Evolutionary conservation across 129 eudicot species (phyloP).

Genomic region (Glebionis coronaria): DNA sequence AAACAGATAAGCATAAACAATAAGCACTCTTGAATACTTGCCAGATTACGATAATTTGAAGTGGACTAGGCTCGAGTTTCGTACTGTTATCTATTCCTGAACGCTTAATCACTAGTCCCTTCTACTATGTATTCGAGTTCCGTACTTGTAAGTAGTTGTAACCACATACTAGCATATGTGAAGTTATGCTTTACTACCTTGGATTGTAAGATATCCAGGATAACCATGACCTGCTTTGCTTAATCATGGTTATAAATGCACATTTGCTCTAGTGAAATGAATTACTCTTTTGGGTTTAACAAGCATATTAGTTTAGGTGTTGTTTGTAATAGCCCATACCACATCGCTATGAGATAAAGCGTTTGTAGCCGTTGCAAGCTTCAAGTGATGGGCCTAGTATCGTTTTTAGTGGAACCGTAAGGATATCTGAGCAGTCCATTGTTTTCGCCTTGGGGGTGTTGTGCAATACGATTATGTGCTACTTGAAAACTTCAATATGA

Average conservation of each 20-base stretch:
- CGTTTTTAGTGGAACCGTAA: no score
- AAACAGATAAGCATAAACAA: neutral
- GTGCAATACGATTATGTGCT: no score
- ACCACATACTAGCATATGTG: no score
- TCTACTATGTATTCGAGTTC: neutral
- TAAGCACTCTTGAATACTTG: neutral
- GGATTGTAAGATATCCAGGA: no score
- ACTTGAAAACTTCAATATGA: no score
- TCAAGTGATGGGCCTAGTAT: no score
- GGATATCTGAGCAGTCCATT: no score
- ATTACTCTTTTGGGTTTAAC: slow-evolving; percentile 1
- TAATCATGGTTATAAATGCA: slow-evolving; percentile 5
- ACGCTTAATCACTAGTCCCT: neutral
- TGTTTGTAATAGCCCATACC: neutral
- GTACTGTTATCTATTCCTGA: neutral
- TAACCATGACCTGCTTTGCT: no score
- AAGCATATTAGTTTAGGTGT: neutral
- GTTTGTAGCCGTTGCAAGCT: no score
- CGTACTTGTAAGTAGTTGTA: neutral
- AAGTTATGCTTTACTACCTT: neutral
- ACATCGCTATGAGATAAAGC: neutral
- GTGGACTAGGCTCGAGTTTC: neutral
- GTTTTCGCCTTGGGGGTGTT: no score
- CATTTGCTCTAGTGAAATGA: neutral
- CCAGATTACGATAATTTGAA: no score